Conservation (phyloP, 1,284 basidiomycete genomes). For the Neolentinus lepideus region DNA sequence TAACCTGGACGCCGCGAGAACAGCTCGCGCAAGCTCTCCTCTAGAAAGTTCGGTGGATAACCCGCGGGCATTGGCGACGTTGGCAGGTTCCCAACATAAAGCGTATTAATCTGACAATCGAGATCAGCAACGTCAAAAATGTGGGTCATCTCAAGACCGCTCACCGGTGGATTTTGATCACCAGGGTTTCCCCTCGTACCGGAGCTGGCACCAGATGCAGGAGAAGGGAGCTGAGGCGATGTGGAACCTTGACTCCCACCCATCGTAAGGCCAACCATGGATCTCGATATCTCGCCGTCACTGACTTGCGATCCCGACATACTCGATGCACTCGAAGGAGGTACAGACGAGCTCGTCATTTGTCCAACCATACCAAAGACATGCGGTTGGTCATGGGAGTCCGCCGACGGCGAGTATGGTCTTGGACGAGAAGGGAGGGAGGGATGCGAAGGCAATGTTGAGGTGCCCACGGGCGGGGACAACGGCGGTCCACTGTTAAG, state of each 20-base stretch:
- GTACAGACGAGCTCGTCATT: conserved; percentile 15
- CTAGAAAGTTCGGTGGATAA: conserved; percentile 72
- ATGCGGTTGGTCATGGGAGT: conserved; percentile 15
- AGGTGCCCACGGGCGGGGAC: background rate
- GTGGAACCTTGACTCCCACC: conserved; percentile 40
- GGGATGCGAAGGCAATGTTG: conserved; percentile 21
- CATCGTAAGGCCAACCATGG: conserved; percentile 40
- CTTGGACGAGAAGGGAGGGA: conserved; percentile 25
- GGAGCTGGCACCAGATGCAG: conserved; percentile 33
- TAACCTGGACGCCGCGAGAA: conserved; percentile 81
- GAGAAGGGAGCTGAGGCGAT: conserved; percentile 38
- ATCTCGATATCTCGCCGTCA: conserved; percentile 32
- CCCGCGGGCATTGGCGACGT: conserved; percentile 56
- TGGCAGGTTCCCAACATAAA: conserved; percentile 93
- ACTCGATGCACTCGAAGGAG: conserved; percentile 29
- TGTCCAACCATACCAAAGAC: background rate
- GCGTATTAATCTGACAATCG: conserved; percentile 70
- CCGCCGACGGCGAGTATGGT: conserved; percentile 8
- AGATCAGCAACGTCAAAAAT: conserved; percentile 4
- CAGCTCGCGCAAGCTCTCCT: conserved; percentile 77
- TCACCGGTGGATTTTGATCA: conserved; percentile 84
- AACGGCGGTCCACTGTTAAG: conserved; percentile 2
- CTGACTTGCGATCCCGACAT: conserved; percentile 30
- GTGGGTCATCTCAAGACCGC: conserved; percentile 16
- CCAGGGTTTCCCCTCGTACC: conserved; percentile 50